Conservation (phyloP, 192 early-diverging fungal genomes). For the Umbelopsis sp. region DNA sequence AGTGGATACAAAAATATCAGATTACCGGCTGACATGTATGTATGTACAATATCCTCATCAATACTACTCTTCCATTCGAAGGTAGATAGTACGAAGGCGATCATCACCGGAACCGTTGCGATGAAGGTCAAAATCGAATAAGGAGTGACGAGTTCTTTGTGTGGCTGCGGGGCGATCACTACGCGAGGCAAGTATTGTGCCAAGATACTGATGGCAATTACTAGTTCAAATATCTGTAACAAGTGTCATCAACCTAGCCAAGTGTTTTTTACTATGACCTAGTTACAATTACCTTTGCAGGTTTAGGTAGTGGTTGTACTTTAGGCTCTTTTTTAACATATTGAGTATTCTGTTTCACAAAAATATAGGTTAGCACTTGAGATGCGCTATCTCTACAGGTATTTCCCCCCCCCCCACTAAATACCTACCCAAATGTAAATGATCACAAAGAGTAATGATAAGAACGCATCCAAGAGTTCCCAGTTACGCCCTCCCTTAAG, state of each 20-base stretch:
- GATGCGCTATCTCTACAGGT: neutral
- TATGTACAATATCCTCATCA: slow-evolving; percentile 39
- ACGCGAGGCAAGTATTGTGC: slow-evolving; percentile 64
- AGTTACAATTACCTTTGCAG: neutral
- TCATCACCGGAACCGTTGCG: slow-evolving; percentile 56
- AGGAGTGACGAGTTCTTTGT: slow-evolving; percentile 43
- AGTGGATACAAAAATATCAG: slow-evolving; percentile 58
- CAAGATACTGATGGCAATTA: slow-evolving; percentile 49
- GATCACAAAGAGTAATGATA: slow-evolving; percentile 48
- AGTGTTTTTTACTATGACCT: no score
- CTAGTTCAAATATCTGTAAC: slow-evolving; percentile 39
- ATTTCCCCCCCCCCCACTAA: neutral
- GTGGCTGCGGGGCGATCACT: slow-evolving; percentile 57
- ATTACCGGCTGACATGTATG: slow-evolving; percentile 63
- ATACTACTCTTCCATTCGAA: slow-evolving; percentile 20
- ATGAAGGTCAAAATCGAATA: slow-evolving; percentile 60
- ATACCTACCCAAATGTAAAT: slow-evolving; percentile 47
- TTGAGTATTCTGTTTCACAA: slow-evolving; percentile 43
- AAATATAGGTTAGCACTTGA: neutral
- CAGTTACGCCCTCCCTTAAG: slow-evolving; percentile 46
- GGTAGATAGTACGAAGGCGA: slow-evolving; percentile 40
- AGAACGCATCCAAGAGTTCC: slow-evolving; percentile 59
- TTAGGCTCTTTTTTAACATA: slow-evolving; percentile 37
- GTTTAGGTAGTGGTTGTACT: slow-evolving; percentile 46
- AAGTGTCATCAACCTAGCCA: no score